Evolutionary conservation across 148 eudicot genomes (phyloP), one percentile per base, ranked within the genome.

Genomic region (Dysphania ambrosioides): DNA sequence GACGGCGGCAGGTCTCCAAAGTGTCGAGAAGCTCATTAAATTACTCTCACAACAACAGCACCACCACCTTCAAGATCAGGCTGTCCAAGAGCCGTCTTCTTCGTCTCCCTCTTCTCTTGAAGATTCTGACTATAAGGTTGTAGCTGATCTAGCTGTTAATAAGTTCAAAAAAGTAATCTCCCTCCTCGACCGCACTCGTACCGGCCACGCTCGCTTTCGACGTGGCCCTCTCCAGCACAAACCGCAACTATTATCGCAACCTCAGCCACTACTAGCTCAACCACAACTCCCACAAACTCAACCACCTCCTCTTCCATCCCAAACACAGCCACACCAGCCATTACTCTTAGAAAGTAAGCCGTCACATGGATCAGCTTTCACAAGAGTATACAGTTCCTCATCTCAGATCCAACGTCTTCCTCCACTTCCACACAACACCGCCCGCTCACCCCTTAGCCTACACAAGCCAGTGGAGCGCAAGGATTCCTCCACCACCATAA

Each of bases 201-300:
- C 98, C 73, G 98, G 98, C 16, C 98, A 93, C 80, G 98, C 98
- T 6, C 91, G 98, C 12, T 93, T 93, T 87, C 78, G 98, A 8
- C 85, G 95, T 10, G 98, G 89, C 13, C 98, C 96, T 7, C 66
- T 87, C 6, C 8, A 65, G 38, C 40, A 77, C 2, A 55, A 56
- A 3, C 74, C 71, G 0, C 23, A 9, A 53, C 57, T 18, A 53
- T 78, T 61, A 8, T 57, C 38, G 0, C 80, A 72, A 31, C 77
- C 31, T 2, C 64, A 72, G 24, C 41, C 71, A 11, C 75, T 29
- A 15, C 60, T 40, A 1, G 77, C 59, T 2, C 70, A 26, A 0
- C 80, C 71, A 36, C 75, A n/a, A 3, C n/a, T n/a, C n/a, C n/a
- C n/a, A n/a, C n/a, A n/a, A n/a, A n/a, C n/a, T n/a, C n/a, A n/a